Evolutionary conservation across 495 filamentous ascomycete genomes (phyloP), one percentile per base, ranked within the genome.

Genomic region (Aspergillus hancockii): DNA sequence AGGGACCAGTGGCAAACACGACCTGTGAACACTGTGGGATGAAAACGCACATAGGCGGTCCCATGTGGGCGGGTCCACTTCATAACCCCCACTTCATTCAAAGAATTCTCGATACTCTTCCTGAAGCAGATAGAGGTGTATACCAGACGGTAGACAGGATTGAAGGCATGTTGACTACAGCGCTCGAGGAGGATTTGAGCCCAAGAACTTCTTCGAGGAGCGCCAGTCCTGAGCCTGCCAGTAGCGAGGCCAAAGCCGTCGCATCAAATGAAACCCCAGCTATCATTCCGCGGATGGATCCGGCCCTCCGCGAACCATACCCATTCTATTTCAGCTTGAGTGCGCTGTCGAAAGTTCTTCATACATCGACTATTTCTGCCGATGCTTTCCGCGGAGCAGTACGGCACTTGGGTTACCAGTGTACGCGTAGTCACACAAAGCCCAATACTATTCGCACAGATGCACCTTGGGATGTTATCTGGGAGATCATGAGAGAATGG

Each of bases 401-500:
- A 14, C 79, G 82, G 10, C 80, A 87, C 40, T 79, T 93, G 1
- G 94, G 93, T 13, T 97, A 96, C 67, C 81, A 83, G 43, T 86
- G 86, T 12, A 90, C 88, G 1, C 84, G 93, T 57, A 93, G 88
- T 57, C 94, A 98, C 65, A 86, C 90, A 54, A 93, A 91, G 63
- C 82, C 90, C 0, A 93, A 92, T n/a, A 90, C 87, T 58, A 85
- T 97, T 61, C 90, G 90, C 70, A 98, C 95, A 0, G 86, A 96
- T 72, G 94, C 94, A 12, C 88, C 91, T 0, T 97, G 92, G 92
- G 76, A 74, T 3, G 83, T 91, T 3, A 81, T 98, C 45, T 98
- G 94, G 94, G 88, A 97, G 61, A 80, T 98, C 31, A 96, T 98
- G 87, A 81, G 90, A 34, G 90, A 95, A 74, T 98, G 93, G 93